Evolutionary conservation across 2,329 filamentous ascomycete genomes (phyloP), one percentile per base, ranked within the genome.

Genomic region (Diaporthe ampelina): DNA sequence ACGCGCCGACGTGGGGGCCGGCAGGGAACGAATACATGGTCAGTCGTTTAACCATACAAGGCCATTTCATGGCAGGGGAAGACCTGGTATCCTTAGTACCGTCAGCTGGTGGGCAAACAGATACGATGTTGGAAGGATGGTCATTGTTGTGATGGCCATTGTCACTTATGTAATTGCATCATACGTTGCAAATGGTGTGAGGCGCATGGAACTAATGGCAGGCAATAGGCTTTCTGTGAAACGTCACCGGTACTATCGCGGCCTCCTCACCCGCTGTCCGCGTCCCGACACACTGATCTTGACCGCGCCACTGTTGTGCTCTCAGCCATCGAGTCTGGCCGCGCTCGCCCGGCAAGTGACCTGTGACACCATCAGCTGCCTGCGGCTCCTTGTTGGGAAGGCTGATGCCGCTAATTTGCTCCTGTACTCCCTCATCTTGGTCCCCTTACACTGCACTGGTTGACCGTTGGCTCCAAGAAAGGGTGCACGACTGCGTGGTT

Each of bases 321-420:
- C 69, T 40, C 52, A 63, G 35, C 65, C 37, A 43, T 75, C 59
- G 72, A 75, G 74, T 74, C 72, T 74, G 35, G 43, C 40, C 32
- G 32, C 40, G 29, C 37, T 63, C 68, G 67, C 59, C 59, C 59
- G 67, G 67, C 56, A 72, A 21, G 45, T 73, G 45, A 45, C 54
- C 35, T 61, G 72, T 75, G 56, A 54, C n/a, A 75, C 74, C 50
- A 58, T 48, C 45, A 50, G 29, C 29, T 67, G 32, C 21, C 45
- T 67, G 26, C 45, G 15, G 45, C 61, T 74, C 52, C 71, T 58
- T 65, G 59, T 40, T 70, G 57, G 56, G 19, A 52, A 63, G 54
- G 58, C 68, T 72, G 72, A 74, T 40, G 50, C 59, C 57, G 59
- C 72, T 74, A 63, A 19, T 52, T 56, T 56, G 32, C 57, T 40